Evolutionary conservation across 208 protist species (phyloP).

Genomic region (Entamoeba invadens): DNA sequence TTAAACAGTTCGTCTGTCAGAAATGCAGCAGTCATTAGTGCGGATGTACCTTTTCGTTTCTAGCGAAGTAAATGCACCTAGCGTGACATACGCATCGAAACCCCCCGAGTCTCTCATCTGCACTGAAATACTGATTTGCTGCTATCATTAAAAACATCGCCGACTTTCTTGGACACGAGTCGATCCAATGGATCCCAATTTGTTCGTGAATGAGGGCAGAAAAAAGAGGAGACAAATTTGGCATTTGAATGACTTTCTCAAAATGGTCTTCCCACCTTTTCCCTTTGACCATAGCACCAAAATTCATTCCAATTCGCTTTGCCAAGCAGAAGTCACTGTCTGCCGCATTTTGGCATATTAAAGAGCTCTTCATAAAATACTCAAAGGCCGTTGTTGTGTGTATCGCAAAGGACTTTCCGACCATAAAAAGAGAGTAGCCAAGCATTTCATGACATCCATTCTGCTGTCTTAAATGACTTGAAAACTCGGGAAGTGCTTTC

Average conservation of each 20-base stretch:
- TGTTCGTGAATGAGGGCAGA: neutral
- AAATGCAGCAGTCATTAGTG: neutral
- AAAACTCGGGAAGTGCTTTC: neutral
- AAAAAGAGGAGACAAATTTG: neutral
- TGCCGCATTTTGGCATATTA: neutral
- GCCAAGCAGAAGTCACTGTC: neutral
- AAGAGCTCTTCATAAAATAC: neutral
- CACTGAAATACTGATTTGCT: neutral
- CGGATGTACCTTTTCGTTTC: neutral
- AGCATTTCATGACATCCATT: neutral
- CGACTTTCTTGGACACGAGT: neutral
- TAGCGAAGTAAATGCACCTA: neutral
- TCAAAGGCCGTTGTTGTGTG: neutral
- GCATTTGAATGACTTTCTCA: neutral
- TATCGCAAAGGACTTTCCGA: neutral
- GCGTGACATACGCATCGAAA: neutral
- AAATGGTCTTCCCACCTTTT: neutral
- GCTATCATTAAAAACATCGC: neutral
- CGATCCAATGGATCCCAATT: neutral
- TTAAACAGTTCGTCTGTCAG: neutral
- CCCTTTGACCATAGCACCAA: neutral
- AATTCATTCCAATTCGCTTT: neutral
- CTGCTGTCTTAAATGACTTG: neutral
- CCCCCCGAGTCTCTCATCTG: neutral
- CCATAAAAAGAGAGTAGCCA: neutral